Evolutionary conservation across 208 protist genomes (phyloP).

Genomic region (Sergeia podlipaevii): DNA sequence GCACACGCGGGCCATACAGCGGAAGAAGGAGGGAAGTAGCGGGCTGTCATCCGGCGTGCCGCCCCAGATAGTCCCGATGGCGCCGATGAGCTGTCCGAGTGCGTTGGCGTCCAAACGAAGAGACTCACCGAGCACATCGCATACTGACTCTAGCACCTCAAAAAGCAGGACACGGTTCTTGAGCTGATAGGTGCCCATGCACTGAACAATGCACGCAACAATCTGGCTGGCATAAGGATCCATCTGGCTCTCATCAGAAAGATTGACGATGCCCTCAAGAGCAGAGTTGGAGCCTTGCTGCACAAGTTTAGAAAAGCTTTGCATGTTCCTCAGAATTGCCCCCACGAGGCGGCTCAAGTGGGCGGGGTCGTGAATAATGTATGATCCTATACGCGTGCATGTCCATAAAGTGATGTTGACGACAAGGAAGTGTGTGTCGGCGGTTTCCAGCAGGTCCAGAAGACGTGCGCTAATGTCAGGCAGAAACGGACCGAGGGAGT

Average conservation of each 20-base stretch:
- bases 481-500: slow-evolving; percentile 74
- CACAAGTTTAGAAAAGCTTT: slow-evolving; percentile 78
- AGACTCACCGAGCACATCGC: slow-evolving; percentile 36
- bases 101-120: slow-evolving; percentile 35
- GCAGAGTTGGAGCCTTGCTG: slow-evolving; percentile 69
- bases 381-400: slow-evolving; percentile 61
- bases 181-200: slow-evolving; percentile 76
- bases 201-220: slow-evolving; percentile 40
- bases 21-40: slow-evolving; percentile 75
- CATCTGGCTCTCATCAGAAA: slow-evolving; percentile 40
- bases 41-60: slow-evolving; percentile 60
- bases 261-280: slow-evolving; percentile 42
- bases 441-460: slow-evolving; percentile 60
- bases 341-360: slow-evolving; percentile 30
- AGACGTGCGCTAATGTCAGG: slow-evolving; percentile 68
- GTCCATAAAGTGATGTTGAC: slow-evolving; percentile 91
- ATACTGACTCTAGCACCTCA: slow-evolving; percentile 63
- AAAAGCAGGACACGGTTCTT: slow-evolving; percentile 87
- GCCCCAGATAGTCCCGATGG: slow-evolving; percentile 64
- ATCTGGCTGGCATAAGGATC: slow-evolving; percentile 34
- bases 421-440: slow-evolving; percentile 84
- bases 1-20: slow-evolving; percentile 76
- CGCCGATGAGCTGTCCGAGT: slow-evolving; percentile 38
- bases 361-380: slow-evolving; percentile 30
- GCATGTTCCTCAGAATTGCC: slow-evolving; percentile 67